Evolutionary conservation across 192 early-diverging fungal genomes (phyloP).

Genomic region (Linnemannia hyalina): DNA sequence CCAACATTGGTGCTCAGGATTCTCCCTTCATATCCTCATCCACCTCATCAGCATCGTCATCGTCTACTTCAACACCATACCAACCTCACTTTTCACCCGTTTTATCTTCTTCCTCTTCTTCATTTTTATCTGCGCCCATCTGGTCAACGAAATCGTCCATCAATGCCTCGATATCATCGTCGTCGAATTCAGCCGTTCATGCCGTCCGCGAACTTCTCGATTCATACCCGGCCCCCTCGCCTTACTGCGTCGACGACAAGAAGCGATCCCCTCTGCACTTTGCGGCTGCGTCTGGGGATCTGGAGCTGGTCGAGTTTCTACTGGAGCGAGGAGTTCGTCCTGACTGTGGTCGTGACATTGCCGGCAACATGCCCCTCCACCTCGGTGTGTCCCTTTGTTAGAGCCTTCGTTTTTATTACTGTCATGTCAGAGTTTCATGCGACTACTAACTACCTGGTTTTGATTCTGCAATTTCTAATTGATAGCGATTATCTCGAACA

Average conservation of each 20-base stretch:
- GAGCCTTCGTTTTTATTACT: no score
- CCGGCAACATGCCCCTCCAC: slow-evolving; percentile 52
- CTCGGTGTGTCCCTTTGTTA: slow-evolving; percentile 23
- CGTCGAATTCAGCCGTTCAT: slow-evolving; percentile 37
- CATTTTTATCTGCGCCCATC: neutral
- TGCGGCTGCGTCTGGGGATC: slow-evolving; percentile 50
- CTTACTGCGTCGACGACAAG: slow-evolving; percentile 54
- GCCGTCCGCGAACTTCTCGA: slow-evolving; percentile 45
- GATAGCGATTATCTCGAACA: slow-evolving; percentile 50
- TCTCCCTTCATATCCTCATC: slow-evolving; percentile 4
- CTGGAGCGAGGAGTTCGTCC: slow-evolving; percentile 50
- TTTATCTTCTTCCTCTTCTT: slow-evolving; percentile 16
- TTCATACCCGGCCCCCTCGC: slow-evolving; percentile 51
- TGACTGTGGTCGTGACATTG: slow-evolving; percentile 52
- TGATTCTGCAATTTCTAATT: neutral
- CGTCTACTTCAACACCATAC: neutral
- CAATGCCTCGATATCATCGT: neutral
- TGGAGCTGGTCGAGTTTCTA: slow-evolving; percentile 51
- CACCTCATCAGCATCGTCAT: neutral
- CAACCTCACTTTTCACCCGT: slow-evolving; percentile 33
- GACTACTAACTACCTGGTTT: neutral
- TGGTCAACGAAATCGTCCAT: slow-evolving; percentile 6
- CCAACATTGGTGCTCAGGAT: neutral
- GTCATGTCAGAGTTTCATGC: neutral
- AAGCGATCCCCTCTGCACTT: slow-evolving; percentile 52